Evolutionary conservation across 768 basidiomycete genomes (phyloP).

Genomic region (Tulasnella sp.): DNA sequence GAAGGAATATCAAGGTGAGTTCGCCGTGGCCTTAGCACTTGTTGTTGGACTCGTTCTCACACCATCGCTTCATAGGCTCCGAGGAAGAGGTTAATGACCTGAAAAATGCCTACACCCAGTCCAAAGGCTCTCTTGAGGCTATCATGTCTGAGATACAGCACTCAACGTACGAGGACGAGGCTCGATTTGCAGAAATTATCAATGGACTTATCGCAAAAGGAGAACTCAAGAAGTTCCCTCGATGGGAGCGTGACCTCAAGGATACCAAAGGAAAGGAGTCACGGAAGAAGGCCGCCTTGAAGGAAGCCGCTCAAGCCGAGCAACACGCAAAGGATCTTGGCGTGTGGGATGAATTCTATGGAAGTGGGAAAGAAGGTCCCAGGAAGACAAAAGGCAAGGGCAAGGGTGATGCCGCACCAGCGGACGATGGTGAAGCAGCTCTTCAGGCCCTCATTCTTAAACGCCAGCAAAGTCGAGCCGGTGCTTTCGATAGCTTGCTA

Average conservation of each 20-base stretch:
- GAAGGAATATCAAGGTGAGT: slow-evolving; percentile 79
- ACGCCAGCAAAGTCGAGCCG: slow-evolving; percentile 7
- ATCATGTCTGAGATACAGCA: slow-evolving; percentile 84
- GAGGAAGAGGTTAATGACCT: slow-evolving; percentile 74
- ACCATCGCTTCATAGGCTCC: slow-evolving; percentile 43
- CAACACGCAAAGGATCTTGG: slow-evolving; percentile 72
- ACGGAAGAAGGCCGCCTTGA: slow-evolving; percentile 57
- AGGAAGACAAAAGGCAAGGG: slow-evolving; percentile 43
- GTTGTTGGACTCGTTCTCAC: slow-evolving; percentile 3
- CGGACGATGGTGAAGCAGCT: slow-evolving; percentile 7
- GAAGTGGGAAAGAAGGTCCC: slow-evolving; percentile 52
- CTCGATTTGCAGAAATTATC: slow-evolving; percentile 61
- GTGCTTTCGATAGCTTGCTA: slow-evolving; percentile 12
- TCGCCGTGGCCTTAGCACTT: not conserved
- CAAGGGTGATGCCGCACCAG: slow-evolving; percentile 27
- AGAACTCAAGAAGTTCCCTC: slow-evolving; percentile 39
- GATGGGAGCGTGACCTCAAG: slow-evolving; percentile 59
- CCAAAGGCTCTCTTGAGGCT: slow-evolving; percentile 58
- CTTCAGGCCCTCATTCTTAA: slow-evolving; percentile 16
- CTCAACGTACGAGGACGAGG: slow-evolving; percentile 70
- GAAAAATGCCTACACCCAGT: slow-evolving; percentile 54
- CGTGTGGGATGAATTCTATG: slow-evolving; percentile 90
- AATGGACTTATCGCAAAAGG: slow-evolving; percentile 51
- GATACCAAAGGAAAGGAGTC: slow-evolving; percentile 70
- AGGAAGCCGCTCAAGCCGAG: slow-evolving; percentile 75